A percentile compares a stretch with the other conserved stretches of the same genome.
These are phyloP conservation scores for Aspergillus brunneoviolaceus DNA, from an alignment of 2,329 filamentous ascomycete species.

Conservation along the genomic window DNA sequence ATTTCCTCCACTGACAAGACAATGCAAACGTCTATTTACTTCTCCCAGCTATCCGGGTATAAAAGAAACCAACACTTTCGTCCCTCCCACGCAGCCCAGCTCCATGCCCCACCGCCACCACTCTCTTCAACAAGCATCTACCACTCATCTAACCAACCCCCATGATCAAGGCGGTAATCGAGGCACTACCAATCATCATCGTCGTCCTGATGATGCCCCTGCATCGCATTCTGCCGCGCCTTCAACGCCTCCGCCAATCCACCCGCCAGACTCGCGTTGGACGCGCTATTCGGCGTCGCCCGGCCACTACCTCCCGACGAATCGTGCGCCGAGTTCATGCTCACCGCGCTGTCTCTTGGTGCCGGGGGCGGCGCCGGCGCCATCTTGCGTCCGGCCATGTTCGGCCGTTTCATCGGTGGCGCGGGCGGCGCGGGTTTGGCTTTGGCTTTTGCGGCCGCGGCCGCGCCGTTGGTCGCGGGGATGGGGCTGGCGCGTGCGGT, in stretches of 20 bases:
- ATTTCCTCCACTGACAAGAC: not conserved
- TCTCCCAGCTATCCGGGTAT: too few relatives aligned
- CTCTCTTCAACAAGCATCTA: too few relatives aligned
- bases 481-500: slow-evolving; percentile 58
- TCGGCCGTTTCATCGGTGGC: slow-evolving; percentile 78
- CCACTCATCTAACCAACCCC: too few relatives aligned
- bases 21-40: not conserved
- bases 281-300: slow-evolving; percentile 62
- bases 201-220: slow-evolving; percentile 65
- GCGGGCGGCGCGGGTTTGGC: slow-evolving; percentile 72
- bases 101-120: too few relatives aligned
- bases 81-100: too few relatives aligned
- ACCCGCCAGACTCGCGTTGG: slow-evolving; percentile 64
- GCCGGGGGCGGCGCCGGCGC: slow-evolving; percentile 63
- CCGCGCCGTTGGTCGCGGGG: slow-evolving; percentile 56
- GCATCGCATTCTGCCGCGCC: slow-evolving; percentile 74
- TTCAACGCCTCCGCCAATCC: slow-evolving; percentile 77
- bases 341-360: slow-evolving; percentile 65
- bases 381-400: slow-evolving; percentile 66
- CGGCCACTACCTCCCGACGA: slow-evolving; percentile 64
- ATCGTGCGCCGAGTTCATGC: slow-evolving; percentile 47
- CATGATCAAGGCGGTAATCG: too few relatives aligned
- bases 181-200: slow-evolving; percentile 49
- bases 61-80: too few relatives aligned
- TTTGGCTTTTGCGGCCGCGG: slow-evolving; percentile 47